Evolutionary conservation across 2,329 filamentous ascomycete species (phyloP), one percentile per base, ranked within the genome.

Genomic region (Alternaria ethzedia): DNA sequence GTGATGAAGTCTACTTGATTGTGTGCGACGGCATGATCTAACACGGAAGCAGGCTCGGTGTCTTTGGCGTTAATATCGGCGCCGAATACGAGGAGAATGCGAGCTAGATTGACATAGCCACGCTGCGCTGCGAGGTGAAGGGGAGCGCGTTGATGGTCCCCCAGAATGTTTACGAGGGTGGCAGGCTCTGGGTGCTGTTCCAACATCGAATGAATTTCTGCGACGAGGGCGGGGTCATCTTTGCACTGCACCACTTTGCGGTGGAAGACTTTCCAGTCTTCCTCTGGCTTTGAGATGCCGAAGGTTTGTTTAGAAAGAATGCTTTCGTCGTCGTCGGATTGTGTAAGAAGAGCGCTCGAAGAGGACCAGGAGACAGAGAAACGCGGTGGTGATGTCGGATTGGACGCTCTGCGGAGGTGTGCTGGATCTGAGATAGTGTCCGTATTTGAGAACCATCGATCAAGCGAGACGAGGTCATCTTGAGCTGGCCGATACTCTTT

Each of bases 21-120:
- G 3, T 65, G 10, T 20, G 51, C 49, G 8, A 72, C 55, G 3
- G 70, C 70, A 5, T 66, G 46, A 51, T 72, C 70, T 17, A 72
- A 60, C 4, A 72, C 62, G 5, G 65, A 66, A 15, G 56, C 58
- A 11, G 54, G 63, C 6, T 67, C 52, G 11, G 62, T 60, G 44
- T 72, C 70, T 44, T 57, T 51, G 7, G 70, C 70, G 49, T 70
- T 65, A 12, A 72, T 57, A 15, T 72, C 59, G 8, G 65, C 70
- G 21, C 52, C 52, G 26, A 61, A 67, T 0, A 47, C 26, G 49
- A 68, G 32, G 5, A 72, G 59, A 13, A 60, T 57, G 9, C 56
- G 54, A 15, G 66, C 68, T 12, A 70, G 28, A 17, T 65, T 20
- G 20, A 66, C 36, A 30, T 67, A 54, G 8, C 69, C 70, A 13